A percentile compares a stretch with the other conserved stretches of the same genome.
Conservation (phyloP, 2,329 filamentous ascomycete species). For the Alternaria solani region DNA sequence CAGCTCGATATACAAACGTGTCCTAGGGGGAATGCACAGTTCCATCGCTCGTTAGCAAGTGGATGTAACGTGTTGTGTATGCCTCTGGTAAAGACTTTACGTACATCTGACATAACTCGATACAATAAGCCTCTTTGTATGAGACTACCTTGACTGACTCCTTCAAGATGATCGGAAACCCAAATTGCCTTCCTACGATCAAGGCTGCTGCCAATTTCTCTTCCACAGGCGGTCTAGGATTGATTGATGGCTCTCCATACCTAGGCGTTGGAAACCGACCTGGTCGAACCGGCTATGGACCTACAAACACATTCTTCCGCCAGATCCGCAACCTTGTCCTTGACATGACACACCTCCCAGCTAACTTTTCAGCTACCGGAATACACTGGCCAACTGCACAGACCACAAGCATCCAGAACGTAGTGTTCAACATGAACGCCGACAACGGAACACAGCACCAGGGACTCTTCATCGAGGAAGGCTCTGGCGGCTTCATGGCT, state of each 20-base stretch:
- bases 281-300: constrained; percentile 52
- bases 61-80: not conserved
- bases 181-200: constrained; percentile 64
- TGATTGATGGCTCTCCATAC: constrained; percentile 67
- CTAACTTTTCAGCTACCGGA: constrained; percentile 55
- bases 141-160: constrained; percentile 8
- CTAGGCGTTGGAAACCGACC: constrained; percentile 35
- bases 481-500: constrained; percentile 57
- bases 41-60: not conserved
- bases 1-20: not conserved
- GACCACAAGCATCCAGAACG: constrained; percentile 56
- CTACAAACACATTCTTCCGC: constrained; percentile 70
- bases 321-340: constrained; percentile 72
- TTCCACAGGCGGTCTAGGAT: constrained; percentile 55
- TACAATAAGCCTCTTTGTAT: not conserved
- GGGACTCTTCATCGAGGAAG: constrained; percentile 55
- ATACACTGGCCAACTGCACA: constrained; percentile 59
- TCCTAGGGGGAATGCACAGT: not conserved
- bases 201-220: constrained; percentile 62
- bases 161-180: constrained; percentile 63
- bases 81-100: not conserved
- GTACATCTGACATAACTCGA: not conserved
- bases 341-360: constrained; percentile 63
- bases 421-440: constrained; percentile 56
- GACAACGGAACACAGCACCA: constrained; percentile 56